phyloP scores from a whole-genome alignment of 129 eudicot species.

The Gnaphalium uliginosum region DNA sequence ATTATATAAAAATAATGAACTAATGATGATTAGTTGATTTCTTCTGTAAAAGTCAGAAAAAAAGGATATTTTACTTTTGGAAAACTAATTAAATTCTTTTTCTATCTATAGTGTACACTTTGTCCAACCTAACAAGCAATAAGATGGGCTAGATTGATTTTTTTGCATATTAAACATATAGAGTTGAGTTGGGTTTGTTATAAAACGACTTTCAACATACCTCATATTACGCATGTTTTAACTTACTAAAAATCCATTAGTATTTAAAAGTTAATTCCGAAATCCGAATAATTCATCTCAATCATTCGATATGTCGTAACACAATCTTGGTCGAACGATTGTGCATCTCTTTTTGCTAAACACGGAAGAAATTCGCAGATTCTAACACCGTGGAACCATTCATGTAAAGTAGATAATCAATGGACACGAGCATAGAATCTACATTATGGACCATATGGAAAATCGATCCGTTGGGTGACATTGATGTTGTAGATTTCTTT shows the following conservation, averaged over 20 bases:
- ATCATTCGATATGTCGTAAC: neutral
- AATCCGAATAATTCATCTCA: neutral
- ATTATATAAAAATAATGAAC: too few relatives aligned
- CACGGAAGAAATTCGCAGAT: neutral
- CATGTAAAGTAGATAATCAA: neutral
- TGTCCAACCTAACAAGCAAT: neutral
- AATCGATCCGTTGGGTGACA: neutral
- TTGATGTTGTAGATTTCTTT: conserved; percentile 1
- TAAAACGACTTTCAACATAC: neutral
- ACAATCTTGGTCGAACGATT: neutral
- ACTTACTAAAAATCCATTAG: neutral
- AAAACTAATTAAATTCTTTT: too few relatives aligned
- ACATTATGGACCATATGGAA: conserved; percentile 3
- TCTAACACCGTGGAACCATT: conserved; percentile 19
- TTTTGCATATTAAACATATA: neutral
- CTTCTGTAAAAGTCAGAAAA: neutral
- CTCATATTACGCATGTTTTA: neutral
- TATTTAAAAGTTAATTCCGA: neutral
- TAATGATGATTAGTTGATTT: neutral
- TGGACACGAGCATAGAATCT: neutral
- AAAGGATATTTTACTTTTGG: neutral
- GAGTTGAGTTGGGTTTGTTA: conserved; percentile 5
- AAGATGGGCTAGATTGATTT: neutral
- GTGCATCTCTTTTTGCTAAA: neutral
- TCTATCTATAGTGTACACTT: neutral